These are phyloP conservation scores for Boletus barrowsii DNA, from an alignment of 768 basidiomycete species.

Conservation along the genomic window DNA sequence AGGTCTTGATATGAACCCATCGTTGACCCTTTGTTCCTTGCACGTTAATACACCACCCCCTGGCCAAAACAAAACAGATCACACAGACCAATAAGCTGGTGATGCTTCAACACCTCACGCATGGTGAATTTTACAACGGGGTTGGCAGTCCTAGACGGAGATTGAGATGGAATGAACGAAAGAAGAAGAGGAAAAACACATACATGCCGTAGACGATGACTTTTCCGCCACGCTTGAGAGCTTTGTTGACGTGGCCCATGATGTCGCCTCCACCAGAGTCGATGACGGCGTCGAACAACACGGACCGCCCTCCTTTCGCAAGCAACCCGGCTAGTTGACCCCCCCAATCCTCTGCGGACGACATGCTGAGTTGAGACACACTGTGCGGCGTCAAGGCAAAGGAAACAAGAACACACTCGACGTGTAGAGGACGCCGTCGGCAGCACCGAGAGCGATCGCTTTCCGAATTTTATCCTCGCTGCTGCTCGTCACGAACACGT, in stretches of 20 bases:
- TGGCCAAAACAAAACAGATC: neutral
- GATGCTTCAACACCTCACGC: slow-evolving; percentile 73
- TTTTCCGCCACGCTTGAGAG: slow-evolving; percentile 55
- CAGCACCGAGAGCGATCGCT: slow-evolving; percentile 66
- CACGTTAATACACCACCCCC: slow-evolving; percentile 11
- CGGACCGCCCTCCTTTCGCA: slow-evolving; percentile 25
- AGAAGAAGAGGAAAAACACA: neutral
- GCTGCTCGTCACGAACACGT: slow-evolving; percentile 81
- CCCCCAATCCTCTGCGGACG: slow-evolving; percentile 48
- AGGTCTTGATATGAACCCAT: slow-evolving; percentile 83
- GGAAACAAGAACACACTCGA: slow-evolving; percentile 40
- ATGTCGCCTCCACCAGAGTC: slow-evolving; percentile 73
- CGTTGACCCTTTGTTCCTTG: slow-evolving; percentile 56
- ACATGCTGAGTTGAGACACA: neutral
- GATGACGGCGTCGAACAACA: slow-evolving; percentile 55
- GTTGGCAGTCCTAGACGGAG: slow-evolving; percentile 52
- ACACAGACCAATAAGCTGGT: slow-evolving; percentile 64
- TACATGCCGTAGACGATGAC: slow-evolving; percentile 70
- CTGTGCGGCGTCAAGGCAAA: neutral
- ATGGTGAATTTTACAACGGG: slow-evolving; percentile 67
- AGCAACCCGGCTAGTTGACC: slow-evolving; percentile 44
- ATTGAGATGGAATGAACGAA: slow-evolving; percentile 9
- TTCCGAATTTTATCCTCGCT: slow-evolving; percentile 63
- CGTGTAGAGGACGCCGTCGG: slow-evolving; percentile 75
- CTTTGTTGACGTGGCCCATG: slow-evolving; percentile 43